Evolutionary conservation across 2,329 filamentous ascomycete species (phyloP).

Genomic region (Aspergillus pseudotamarii): DNA sequence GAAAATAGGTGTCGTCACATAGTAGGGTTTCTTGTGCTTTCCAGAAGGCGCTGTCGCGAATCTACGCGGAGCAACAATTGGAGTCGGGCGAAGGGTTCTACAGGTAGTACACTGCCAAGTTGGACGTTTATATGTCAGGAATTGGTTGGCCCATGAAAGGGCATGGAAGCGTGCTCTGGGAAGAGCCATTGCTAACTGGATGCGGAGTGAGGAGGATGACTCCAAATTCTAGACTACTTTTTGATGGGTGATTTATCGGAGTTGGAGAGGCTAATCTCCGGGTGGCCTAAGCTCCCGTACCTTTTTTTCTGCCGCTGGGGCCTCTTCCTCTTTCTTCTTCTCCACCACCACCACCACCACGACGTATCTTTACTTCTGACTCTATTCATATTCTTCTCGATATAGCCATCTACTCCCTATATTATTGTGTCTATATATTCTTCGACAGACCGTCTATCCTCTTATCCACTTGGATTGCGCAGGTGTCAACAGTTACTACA

Average conservation of each 20-base stretch:
- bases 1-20: slow-evolving; percentile 95
- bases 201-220: slow-evolving; percentile 11
- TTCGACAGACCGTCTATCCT: not conserved
- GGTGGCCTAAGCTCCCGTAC: slow-evolving; percentile 41
- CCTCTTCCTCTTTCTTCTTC: slow-evolving; percentile 6
- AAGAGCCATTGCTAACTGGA: slow-evolving; percentile 29
- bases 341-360: not conserved
- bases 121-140: slow-evolving; percentile 24
- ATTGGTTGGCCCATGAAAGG: slow-evolving; percentile 33
- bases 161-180: slow-evolving; percentile 32
- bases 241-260: slow-evolving; percentile 31
- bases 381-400: not conserved
- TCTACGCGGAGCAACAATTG: slow-evolving; percentile 27
- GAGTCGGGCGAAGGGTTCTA: slow-evolving; percentile 24
- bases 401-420: not conserved
- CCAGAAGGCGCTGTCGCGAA: slow-evolving; percentile 32
- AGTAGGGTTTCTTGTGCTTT: slow-evolving; percentile 73
- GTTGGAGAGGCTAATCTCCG: slow-evolving; percentile 26
- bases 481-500: not conserved
- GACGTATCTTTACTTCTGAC: not conserved
- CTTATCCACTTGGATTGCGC: not conserved
- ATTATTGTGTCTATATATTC: not conserved
- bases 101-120: slow-evolving; percentile 36
- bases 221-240: slow-evolving; percentile 2
- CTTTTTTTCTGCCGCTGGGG: slow-evolving; percentile 22